Evolutionary conservation across 768 basidiomycete genomes (phyloP), one percentile per base, ranked within the genome.

Genomic region (Trametes coccinea): DNA sequence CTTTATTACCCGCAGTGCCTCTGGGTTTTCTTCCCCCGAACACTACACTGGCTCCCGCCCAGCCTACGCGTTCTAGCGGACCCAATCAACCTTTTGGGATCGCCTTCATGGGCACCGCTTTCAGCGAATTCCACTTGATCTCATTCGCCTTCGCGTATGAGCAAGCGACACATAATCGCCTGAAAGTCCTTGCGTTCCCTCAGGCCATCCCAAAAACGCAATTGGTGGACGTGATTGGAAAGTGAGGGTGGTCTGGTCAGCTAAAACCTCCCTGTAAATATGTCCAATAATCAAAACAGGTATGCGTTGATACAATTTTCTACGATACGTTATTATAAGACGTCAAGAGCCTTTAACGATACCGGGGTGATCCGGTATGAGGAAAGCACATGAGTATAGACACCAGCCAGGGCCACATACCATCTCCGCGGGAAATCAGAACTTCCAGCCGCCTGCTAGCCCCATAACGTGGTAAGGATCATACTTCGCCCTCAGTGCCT

Each of bases 141-240:
- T 76, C 81, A 0, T 79, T 84, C 60, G 88, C 78, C 2, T 88
- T 80, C 71, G 86, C 86, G 1, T 88, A 84, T 63, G 87, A 89
- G 64, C 74, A 75, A 57, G 66, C 67, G 50, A 76, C 75, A 13
- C 72, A 75, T 47, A 70, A 62, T 16, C 60, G 74, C n/a, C 52
- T 75, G 29, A 66, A 68, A 55, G 50, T 67, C 56, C 66, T 68
- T 45, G 72, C 73, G 29, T 74, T 72, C 54, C 61, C 69, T 1
- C 71, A 58, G 30, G 73, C 73, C 5, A 72, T 74, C 37, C 73
- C 73, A 34, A 71, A 68, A 53, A 73, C 72, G 27, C 73, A 74
- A 68, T 43, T 74, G 46, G 54, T 54, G 30, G 72, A 73, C 56
- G 58, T 74, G 40, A 47, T 72, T 10, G 60, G 60, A 11, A 50